These are phyloP conservation scores for Yarrowia hollandica DNA, from an alignment of 805 yeast species.

Conservation along the genomic window DNA sequence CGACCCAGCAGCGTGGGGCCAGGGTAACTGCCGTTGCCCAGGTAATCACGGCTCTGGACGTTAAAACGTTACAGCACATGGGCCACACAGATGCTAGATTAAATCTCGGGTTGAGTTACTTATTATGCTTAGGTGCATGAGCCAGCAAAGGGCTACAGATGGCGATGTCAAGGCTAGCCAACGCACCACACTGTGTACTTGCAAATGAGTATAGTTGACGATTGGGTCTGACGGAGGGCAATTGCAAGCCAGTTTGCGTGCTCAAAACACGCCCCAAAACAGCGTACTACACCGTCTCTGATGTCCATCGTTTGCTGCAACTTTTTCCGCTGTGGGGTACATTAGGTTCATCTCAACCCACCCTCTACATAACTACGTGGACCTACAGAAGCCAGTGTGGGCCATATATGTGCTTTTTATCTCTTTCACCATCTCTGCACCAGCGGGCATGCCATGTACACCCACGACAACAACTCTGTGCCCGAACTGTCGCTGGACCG, in stretches of 20 bases:
- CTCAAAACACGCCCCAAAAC: too few species aligned
- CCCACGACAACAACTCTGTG: constrained; percentile 24
- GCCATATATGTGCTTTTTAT: constrained; percentile 22
- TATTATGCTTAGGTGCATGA: constrained; percentile 10
- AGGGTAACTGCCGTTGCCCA: too few species aligned
- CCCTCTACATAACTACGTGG: constrained; percentile 19
- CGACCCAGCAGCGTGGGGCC: too few species aligned
- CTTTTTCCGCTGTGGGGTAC: constrained; percentile 29
- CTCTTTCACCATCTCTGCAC: background rate
- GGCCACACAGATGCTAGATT: constrained; percentile 9
- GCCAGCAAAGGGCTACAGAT: background rate
- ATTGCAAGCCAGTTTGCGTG: too few species aligned
- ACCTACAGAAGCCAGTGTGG: background rate
- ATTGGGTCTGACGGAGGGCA: too few species aligned
- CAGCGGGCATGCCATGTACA: constrained; percentile 18
- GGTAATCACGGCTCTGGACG: too few species aligned
- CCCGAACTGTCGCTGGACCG: constrained; percentile 21
- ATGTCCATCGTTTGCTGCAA: constrained; percentile 5
- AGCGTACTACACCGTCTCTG: too few species aligned
- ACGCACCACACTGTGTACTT: too few species aligned
- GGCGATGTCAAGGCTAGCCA: too few species aligned
- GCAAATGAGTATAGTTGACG: too few species aligned
- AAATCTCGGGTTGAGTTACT: constrained; percentile 27
- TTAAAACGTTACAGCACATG: too few species aligned
- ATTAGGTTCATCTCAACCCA: constrained; percentile 24